A percentile compares a stretch with the other conserved stretches of the same genome.
Evolutionary conservation across 2,329 filamentous ascomycete genomes (phyloP).

Genomic region (Cordyceps militaris): DNA sequence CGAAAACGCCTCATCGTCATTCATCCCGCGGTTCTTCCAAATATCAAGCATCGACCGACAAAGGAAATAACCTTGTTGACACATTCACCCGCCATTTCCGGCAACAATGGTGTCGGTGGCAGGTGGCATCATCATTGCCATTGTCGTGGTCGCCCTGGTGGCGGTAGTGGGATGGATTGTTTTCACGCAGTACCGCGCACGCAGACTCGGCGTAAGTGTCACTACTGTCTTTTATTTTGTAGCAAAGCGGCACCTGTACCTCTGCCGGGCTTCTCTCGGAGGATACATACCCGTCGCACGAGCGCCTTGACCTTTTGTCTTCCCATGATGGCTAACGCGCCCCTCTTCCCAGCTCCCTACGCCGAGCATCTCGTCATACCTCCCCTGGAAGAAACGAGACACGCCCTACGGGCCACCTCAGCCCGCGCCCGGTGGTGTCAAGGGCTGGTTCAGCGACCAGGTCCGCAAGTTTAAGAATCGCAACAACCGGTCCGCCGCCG

Average conservation of each 20-base stretch:
- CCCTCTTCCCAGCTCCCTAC: conserved; percentile 52
- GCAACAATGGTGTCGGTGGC: conserved; percentile 48
- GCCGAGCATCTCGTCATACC: conserved; percentile 58
- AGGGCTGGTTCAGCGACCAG: conserved; percentile 67
- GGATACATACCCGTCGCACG: neutral
- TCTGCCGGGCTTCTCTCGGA: neutral
- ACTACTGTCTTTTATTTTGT: neutral
- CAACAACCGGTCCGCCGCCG: conserved; percentile 58
- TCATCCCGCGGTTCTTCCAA: no score
- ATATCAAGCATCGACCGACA: no score
- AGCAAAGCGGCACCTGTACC: neutral
- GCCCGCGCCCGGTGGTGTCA: conserved; percentile 54
- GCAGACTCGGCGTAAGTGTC: conserved; percentile 57
- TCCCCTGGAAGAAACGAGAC: conserved; percentile 58
- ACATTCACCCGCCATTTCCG: neutral
- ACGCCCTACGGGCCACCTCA: conserved; percentile 43
- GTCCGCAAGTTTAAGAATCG: conserved; percentile 56
- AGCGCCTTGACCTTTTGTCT: neutral
- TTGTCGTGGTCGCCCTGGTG: conserved; percentile 54
- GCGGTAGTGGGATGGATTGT: conserved; percentile 59
- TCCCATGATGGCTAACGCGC: neutral
- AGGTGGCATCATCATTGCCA: conserved; percentile 65
- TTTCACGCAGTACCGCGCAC: conserved; percentile 65
- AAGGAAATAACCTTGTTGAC: neutral
- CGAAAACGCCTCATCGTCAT: no score